Evolutionary conservation across 2,329 filamentous ascomycete species (phyloP), one percentile per base, ranked within the genome.

Genomic region (Pseudogymnoascus verrucosus): DNA sequence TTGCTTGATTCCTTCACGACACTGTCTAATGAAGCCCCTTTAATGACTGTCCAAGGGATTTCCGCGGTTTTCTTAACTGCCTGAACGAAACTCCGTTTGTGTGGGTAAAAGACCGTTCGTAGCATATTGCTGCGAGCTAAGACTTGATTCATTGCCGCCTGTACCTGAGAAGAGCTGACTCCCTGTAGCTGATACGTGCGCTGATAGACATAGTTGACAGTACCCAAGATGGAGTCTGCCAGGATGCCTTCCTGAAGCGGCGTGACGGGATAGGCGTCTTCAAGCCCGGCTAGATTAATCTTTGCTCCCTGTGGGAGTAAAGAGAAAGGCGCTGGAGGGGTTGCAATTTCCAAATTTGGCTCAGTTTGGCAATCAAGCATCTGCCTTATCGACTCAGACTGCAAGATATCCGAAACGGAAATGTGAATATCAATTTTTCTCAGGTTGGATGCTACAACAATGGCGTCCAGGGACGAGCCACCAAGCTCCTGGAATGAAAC

Each of bases 171-270:
- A 19, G 51, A 57, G 7, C n/a, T 57, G 5, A 57, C 51, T 1
- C 51, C 51, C 28, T 57, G 51, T 10, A 57, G 28, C 28, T 57
- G 34, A 34, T 57, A 57, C 7, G 51, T 57, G 51, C 51, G 26
- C 37, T 64, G 71, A 1, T 72, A 70, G 21, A 77, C 68, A 61
- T 78, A 79, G 1, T 69, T 67, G 3, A 71, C 75, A 3, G 67
- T 40, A 1, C 69, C 61, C 26, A 71, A 71, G 34, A 68, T 61
- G 1, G 76, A 69, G 10, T 77, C 64, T 1, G 73, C 70, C 16
- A 79, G 64, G 1, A 79, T 64, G 0, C 73, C 73, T 64, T 75
- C 74, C 60, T 79, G 77, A 1, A 76, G 67, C 1, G 72, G 69
- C 5, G 73, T 72, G 62, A 71, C 74, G 1, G 75, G 75, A 47